phyloP scores from a whole-genome alignment of 805 yeast species.

The Saccharomyces cerevisiae region DNA sequence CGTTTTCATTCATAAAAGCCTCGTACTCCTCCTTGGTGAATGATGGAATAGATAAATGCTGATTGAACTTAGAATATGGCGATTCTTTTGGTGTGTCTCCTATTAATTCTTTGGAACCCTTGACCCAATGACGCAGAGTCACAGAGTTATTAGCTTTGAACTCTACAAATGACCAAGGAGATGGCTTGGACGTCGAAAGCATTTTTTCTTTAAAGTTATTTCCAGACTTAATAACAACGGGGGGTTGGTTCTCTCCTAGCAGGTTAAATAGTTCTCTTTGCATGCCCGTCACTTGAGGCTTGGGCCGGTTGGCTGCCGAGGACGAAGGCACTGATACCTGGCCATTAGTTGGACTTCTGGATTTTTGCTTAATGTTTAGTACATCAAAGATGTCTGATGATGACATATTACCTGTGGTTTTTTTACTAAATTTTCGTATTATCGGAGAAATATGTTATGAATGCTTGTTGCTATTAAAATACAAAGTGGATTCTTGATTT shows the following conservation, averaged over 20 bases:
- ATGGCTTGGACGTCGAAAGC: slow-evolving; percentile 50
- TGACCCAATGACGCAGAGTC: slow-evolving; percentile 75
- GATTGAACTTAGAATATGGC: slow-evolving; percentile 67
- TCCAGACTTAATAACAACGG: slow-evolving; percentile 47
- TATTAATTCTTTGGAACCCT: slow-evolving; percentile 48
- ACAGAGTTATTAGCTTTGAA: slow-evolving; percentile 55
- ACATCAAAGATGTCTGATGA: slow-evolving; percentile 70
- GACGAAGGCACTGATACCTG: slow-evolving; percentile 6
- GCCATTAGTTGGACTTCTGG: slow-evolving; percentile 16
- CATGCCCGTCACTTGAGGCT: slow-evolving; percentile 51
- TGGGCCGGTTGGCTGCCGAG: slow-evolving; percentile 9
- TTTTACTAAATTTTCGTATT: background rate
- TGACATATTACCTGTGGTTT: slow-evolving; percentile 20
- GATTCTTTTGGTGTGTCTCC: slow-evolving; percentile 34
- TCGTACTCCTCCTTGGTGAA: slow-evolving; percentile 57
- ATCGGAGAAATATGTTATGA: background rate
- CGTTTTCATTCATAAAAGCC: slow-evolving; percentile 40
- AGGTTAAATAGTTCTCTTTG: slow-evolving; percentile 83
- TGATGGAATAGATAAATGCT: slow-evolving; percentile 58
- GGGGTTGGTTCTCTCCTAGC: slow-evolving; percentile 88
- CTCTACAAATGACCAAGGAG: slow-evolving; percentile 72
- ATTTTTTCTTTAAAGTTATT: slow-evolving; percentile 56
- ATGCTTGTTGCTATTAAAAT: background rate
- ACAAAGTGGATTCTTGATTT: background rate
- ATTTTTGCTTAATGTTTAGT: slow-evolving; percentile 48